Percentiles rank a stretch among this genome's conserved stretches.
phyloP scores from a whole-genome alignment of 805 yeast species.

The Saccharomyces cerevisiae region DNA sequence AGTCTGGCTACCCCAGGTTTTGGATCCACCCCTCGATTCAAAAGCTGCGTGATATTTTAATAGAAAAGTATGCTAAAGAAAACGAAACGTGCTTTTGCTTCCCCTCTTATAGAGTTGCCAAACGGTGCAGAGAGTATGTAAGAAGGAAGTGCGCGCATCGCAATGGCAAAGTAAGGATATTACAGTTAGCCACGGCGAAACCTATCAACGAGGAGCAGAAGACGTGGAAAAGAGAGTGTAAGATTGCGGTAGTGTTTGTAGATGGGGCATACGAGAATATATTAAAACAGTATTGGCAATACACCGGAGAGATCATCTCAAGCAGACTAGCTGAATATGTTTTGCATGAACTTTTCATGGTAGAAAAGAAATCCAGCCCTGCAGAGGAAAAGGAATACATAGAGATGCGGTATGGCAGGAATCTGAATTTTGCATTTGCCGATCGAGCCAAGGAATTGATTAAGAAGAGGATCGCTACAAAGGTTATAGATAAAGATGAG shows the following conservation, averaged over 20 bases:
- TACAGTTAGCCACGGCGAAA: slow-evolving; percentile 61
- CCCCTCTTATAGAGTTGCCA: slow-evolving; percentile 67
- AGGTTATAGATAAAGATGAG: slow-evolving; percentile 37
- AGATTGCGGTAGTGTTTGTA: slow-evolving; percentile 66
- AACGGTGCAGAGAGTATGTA: slow-evolving; percentile 72
- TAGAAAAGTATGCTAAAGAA: slow-evolving; percentile 66
- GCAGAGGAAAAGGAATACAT: slow-evolving; percentile 55
- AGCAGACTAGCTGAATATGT: slow-evolving; percentile 82
- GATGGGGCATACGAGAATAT: slow-evolving; percentile 47
- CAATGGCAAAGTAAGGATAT: slow-evolving; percentile 40
- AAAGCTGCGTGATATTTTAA: slow-evolving; percentile 43
- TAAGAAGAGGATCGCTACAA: slow-evolving; percentile 61
- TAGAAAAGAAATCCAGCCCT: slow-evolving; percentile 19
- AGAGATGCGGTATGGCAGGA: slow-evolving; percentile 87
- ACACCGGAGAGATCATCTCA: slow-evolving; percentile 87
- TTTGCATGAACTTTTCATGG: slow-evolving; percentile 44
- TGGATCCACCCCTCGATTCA: slow-evolving; percentile 59
- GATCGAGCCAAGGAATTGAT: slow-evolving; percentile 65
- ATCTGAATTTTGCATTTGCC: slow-evolving; percentile 67
- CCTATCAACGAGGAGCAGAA: slow-evolving; percentile 54
- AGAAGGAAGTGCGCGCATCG: slow-evolving; percentile 32
- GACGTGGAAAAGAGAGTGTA: slow-evolving; percentile 51
- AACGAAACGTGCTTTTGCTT: slow-evolving; percentile 67
- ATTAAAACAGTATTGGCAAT: slow-evolving; percentile 92
- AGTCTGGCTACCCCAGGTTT: slow-evolving; percentile 84